Percentiles rank a stretch among this genome's conserved stretches.
These are phyloP conservation scores for Citropsis articulata DNA, from an alignment of 345 rosid species.

Conservation along the genomic window DNA sequence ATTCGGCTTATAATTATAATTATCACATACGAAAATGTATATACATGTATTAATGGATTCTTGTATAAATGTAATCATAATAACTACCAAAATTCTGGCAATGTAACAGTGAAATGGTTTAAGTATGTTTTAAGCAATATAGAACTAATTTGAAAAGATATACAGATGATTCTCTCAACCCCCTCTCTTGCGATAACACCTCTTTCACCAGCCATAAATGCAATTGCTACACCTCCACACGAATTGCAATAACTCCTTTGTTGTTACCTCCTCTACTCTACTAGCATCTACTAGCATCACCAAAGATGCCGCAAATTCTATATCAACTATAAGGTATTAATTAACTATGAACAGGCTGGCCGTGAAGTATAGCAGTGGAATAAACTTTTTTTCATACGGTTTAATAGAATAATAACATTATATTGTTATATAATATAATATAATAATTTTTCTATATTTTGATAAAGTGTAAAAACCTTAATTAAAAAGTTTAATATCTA, in stretches of 20 bases:
- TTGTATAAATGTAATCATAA: background rate
- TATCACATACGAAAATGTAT: background rate
- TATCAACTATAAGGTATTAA: background rate
- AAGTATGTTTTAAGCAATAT: background rate
- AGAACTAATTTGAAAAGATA: background rate
- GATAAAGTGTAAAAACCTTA: accelerated
- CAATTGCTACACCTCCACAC: constrained; percentile 60
- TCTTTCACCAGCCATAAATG: constrained; percentile 58
- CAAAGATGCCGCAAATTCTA: background rate
- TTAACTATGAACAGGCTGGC: background rate
- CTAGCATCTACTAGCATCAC: constrained; percentile 7
- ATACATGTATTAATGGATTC: background rate
- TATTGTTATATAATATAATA: too few relatives aligned
- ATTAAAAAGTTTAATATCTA: too few relatives aligned
- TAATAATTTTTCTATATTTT: too few relatives aligned
- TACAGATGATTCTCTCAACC: background rate
- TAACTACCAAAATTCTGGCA: background rate
- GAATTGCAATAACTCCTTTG: constrained; percentile 62
- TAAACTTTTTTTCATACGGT: too few relatives aligned
- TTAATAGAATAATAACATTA: too few relatives aligned
- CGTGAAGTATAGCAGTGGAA: background rate
- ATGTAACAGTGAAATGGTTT: background rate
- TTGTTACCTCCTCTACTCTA: constrained; percentile 39
- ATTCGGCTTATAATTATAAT: background rate
- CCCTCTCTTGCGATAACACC: constrained; percentile 30